Conservation (phyloP, 495 filamentous ascomycete genomes). For the Penicillium simplicissimum region DNA sequence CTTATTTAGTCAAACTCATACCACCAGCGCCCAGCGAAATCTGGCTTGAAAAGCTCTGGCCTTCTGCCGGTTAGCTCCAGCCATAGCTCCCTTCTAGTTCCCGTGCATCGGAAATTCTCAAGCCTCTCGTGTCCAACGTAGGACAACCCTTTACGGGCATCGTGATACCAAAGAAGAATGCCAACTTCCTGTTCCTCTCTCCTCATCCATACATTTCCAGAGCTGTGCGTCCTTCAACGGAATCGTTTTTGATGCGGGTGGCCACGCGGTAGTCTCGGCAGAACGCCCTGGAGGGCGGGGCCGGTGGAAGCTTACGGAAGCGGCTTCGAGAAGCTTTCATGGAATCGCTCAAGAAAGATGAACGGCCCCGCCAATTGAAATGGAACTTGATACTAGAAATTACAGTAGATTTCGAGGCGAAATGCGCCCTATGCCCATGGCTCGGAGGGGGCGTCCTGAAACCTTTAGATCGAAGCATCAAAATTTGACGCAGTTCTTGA, state of each 20-base stretch:
- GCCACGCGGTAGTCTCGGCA: not conserved
- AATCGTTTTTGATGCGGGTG: not conserved
- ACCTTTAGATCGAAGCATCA: constrained; percentile 10
- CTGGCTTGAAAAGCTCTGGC: constrained; percentile 13
- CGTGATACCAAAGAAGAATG: not conserved
- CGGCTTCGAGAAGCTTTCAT: constrained; percentile 8
- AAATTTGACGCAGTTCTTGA: constrained; percentile 1
- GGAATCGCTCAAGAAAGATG: not conserved
- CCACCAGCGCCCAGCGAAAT: not conserved
- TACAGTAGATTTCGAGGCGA: not conserved
- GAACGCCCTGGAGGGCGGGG: constrained; percentile 3
- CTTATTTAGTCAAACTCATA: not conserved
- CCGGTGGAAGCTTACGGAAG: constrained; percentile 4
- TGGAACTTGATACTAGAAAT: not conserved
- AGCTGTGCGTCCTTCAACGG: not conserved
- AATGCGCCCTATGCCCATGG: constrained; percentile 13
- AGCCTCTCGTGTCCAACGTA: not conserved
- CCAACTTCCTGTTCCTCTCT: not conserved
- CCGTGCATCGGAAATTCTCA: constrained; percentile 3
- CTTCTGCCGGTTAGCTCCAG: constrained; percentile 2
- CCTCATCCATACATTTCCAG: not conserved
- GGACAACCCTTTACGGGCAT: not conserved
- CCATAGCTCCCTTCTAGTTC: constrained; percentile 11
- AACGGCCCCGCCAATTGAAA: not conserved
- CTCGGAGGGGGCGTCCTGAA: constrained; percentile 12